Percentiles rank a stretch among this genome's conserved stretches.
These are phyloP conservation scores for Eucalyptus virginea DNA, from an alignment of 345 rosid species.

Conservation along the genomic window DNA sequence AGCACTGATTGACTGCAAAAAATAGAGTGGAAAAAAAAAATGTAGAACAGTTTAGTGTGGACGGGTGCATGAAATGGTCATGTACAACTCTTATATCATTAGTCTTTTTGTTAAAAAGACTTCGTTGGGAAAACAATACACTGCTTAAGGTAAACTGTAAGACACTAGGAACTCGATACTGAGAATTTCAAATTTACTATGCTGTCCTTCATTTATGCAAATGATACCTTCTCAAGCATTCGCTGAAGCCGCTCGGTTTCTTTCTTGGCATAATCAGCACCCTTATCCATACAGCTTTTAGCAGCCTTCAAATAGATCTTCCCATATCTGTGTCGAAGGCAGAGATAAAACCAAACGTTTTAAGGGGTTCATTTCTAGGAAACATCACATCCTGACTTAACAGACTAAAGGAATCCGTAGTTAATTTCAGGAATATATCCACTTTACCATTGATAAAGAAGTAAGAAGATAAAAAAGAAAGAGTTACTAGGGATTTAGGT, in stretches of 20 bases:
- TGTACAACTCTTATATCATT: background rate
- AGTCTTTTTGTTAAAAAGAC: background rate
- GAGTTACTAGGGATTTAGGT: background rate
- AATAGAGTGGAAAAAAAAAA: background rate
- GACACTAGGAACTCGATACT: background rate
- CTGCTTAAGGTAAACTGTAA: background rate
- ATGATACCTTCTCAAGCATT: slow-evolving; percentile 62
- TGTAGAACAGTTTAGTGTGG: background rate
- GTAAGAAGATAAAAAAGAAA: background rate
- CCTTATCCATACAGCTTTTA: slow-evolving; percentile 64
- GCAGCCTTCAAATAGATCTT: slow-evolving; percentile 77
- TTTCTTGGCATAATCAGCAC: slow-evolving; percentile 65
- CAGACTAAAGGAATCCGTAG: background rate
- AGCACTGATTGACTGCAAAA: slow-evolving; percentile 73
- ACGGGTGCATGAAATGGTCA: background rate
- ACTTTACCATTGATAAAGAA: background rate
- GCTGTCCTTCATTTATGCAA: background rate
- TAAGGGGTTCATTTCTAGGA: background rate
- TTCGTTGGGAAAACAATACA: background rate
- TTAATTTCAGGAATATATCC: background rate
- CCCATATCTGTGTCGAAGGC: slow-evolving; percentile 37
- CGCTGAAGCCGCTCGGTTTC: slow-evolving; percentile 79
- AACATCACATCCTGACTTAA: background rate
- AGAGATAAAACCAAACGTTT: background rate
- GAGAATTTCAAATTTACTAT: background rate